Evolutionary conservation across 164 flowering plant species (phyloP).

Genomic region (Vitis riparia): DNA sequence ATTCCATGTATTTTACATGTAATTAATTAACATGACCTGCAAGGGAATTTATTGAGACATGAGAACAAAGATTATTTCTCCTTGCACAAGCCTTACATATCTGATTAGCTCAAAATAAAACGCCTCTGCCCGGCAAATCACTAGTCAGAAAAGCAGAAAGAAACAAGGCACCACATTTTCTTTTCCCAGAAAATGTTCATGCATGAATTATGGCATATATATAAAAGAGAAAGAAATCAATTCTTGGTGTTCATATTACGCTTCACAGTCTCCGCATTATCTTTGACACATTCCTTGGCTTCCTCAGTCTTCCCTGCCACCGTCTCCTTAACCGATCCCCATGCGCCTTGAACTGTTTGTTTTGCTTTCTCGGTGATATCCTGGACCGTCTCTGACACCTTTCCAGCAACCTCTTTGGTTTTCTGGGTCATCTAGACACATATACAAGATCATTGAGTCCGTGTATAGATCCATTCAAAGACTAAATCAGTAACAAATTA

Average conservation of each 20-base stretch:
- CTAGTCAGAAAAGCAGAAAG: too few relatives aligned
- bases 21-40: too few relatives aligned
- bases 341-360: slow-evolving; percentile 31
- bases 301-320: slow-evolving; percentile 33
- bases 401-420: slow-evolving; percentile 15
- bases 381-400: slow-evolving; percentile 17
- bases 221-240: neutral
- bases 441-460: too few relatives aligned
- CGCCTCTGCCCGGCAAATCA: too few relatives aligned
- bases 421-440: slow-evolving; percentile 10
- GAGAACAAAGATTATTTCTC: too few relatives aligned
- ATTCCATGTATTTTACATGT: too few relatives aligned
- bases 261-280: slow-evolving; percentile 16
- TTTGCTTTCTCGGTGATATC: slow-evolving; percentile 27
- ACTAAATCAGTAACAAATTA: neutral
- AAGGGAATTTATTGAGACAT: too few relatives aligned
- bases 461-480: neutral
- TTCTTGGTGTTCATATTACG: slow-evolving; percentile 19
- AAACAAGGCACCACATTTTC: too few relatives aligned
- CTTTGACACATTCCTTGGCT: slow-evolving; percentile 18
- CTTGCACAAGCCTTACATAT: too few relatives aligned
- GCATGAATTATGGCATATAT: too few relatives aligned
- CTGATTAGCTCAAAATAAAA: too few relatives aligned
- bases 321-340: slow-evolving; percentile 37
- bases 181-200: too few relatives aligned